Base-by-base conservation (phyloP, 139 green algal species). In the Yamagishiella unicocca region DNA sequence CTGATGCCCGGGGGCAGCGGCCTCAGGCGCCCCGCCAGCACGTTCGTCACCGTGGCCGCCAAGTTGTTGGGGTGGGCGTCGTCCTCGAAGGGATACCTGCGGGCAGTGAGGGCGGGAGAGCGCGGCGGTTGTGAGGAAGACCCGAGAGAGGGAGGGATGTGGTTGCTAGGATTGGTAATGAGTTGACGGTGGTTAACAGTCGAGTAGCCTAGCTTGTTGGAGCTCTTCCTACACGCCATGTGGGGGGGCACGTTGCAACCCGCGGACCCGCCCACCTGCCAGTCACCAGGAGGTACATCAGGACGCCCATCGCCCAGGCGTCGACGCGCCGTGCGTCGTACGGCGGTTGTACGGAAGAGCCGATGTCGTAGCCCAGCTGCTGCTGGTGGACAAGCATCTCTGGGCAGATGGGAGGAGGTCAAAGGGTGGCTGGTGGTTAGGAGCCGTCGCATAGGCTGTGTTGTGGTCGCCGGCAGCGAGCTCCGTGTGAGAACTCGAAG, bases 301-400 rank as follows among this genome's bases (percentile, higher is more conserved):
- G 86, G 78, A 98, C 95, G 24, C 96, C 96, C 90, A 96, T 92
- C 8, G 95, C 94, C 95, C 95, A 98, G 8, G 95, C 90, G 90
- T 98, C 95, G 35, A 95, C 93, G 19, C 93, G 91, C 37, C 79
- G 82, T 4, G 94, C 88, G 79, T 97, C 96, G 84, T 96, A 96
- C 53, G 73, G 40, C 62, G 53, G 53, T 55, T 86, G 77, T 33
- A 62, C 43, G 24, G 46, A 66, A 38, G 84, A 25, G 77, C 24
- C 27, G 8, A 88, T 76, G 33, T 83, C 33, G 45, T 43, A 64
- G 33, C 50, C 54, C 54, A 54, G 50, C 43, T 85, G 71, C n/a
- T 79, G 77, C 43, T 89, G 87, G 29, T 83, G 87, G 40, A 68
- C 37, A 43, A 67, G 72, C 37, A 70, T 74, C 50, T 84, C 45